Percentiles rank a stretch among this genome's conserved stretches.
Conservation (phyloP, 1,284 basidiomycete species). For the Psilocybe mexicana region DNA sequence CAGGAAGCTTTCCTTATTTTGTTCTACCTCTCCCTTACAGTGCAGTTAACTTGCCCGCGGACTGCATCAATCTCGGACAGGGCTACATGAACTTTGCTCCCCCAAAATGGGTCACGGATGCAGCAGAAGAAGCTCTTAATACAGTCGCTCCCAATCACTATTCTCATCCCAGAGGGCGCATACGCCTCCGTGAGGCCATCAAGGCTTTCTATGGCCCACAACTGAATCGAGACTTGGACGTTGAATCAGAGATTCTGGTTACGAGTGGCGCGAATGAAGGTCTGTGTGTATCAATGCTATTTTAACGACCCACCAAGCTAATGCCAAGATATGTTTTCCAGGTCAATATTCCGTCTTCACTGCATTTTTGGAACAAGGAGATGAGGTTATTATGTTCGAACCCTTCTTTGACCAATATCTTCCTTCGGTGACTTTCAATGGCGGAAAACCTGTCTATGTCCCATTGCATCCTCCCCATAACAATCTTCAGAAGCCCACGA, state of each 20-base stretch:
- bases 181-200: conserved; percentile 84
- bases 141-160: conserved; percentile 81
- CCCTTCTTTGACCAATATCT: conserved; percentile 98
- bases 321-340: conserved; percentile 27
- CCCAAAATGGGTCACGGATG: conserved; percentile 80
- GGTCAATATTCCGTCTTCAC: conserved; percentile 90
- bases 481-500: conserved; percentile 57
- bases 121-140: conserved; percentile 72
- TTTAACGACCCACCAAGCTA: neutral
- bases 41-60: conserved; percentile 79
- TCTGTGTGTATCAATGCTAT: conserved; percentile 30
- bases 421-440: conserved; percentile 90
- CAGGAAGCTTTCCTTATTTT: conserved; percentile 14
- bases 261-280: conserved; percentile 97
- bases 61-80: conserved; percentile 92
- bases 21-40: conserved; percentile 40
- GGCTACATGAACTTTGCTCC: conserved; percentile 94
- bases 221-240: conserved; percentile 74
- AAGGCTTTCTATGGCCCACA: conserved; percentile 75
- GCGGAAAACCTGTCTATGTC: conserved; percentile 91
- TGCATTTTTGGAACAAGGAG: conserved; percentile 86
- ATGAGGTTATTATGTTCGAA: conserved; percentile 99
- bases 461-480: conserved; percentile 85
- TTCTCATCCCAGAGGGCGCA: conserved; percentile 86
- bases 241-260: conserved; percentile 89